A percentile compares a stretch with the other conserved stretches of the same genome.
Conservation (phyloP, 805 yeast genomes). For the Ogataea trehaloabstinens region DNA sequence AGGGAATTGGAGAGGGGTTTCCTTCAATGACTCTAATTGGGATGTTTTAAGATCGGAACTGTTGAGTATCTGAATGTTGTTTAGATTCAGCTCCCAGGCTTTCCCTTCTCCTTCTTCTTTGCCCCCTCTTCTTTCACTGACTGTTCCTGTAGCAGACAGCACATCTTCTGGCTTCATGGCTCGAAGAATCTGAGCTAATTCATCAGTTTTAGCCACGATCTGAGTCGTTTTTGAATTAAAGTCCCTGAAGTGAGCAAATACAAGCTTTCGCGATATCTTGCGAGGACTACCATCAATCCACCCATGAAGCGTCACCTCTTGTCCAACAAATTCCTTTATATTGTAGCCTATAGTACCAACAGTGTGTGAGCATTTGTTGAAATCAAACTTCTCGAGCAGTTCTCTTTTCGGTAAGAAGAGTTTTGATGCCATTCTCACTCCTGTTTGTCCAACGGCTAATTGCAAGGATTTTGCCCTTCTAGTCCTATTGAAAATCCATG, state of each 20-base stretch:
- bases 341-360: conserved; percentile 17
- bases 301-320: conserved; percentile 61
- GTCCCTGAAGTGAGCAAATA: conserved; percentile 78
- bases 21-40: conserved; percentile 60
- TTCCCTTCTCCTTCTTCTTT: conserved; percentile 19
- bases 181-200: conserved; percentile 38
- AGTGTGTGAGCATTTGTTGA: conserved; percentile 28
- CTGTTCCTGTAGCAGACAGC: conserved; percentile 59
- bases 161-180: conserved; percentile 71
- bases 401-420: conserved; percentile 18
- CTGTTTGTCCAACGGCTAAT: background rate
- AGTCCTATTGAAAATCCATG: too few species aligned
- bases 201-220: conserved; percentile 42
- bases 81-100: conserved; percentile 58
- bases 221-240: conserved; percentile 65
- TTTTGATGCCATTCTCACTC: background rate
- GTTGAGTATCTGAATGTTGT: conserved; percentile 56
- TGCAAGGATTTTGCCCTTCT: too few species aligned
- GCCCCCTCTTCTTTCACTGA: conserved; percentile 36
- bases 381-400: conserved; percentile 27
- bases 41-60: conserved; percentile 58
- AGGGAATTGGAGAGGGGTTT: conserved; percentile 59
- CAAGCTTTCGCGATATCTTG: conserved; percentile 58
- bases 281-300: conserved; percentile 81
- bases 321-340: conserved; percentile 6